phyloP scores from a whole-genome alignment of 768 basidiomycete genomes.

The Boletus pseudo-olivaceus region DNA sequence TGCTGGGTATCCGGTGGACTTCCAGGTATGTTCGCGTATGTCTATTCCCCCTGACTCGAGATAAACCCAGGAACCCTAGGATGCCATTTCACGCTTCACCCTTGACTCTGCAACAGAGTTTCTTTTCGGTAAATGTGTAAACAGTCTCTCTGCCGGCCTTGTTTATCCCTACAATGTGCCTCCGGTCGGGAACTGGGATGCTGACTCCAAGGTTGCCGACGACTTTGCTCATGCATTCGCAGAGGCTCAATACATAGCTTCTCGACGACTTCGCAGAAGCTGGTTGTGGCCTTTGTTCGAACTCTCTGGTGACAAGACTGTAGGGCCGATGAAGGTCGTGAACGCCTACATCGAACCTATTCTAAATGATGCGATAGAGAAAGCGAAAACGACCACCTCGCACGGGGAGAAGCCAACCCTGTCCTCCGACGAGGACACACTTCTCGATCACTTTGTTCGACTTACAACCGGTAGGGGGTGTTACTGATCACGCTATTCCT shows the following conservation, averaged over 20 bases:
- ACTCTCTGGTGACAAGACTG: conserved; percentile 44
- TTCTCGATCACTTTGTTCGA: conserved; percentile 55
- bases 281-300: conserved; percentile 55
- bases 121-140: conserved; percentile 57
- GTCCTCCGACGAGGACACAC: conserved; percentile 41
- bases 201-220: conserved; percentile 33
- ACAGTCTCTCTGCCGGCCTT: conserved; percentile 48
- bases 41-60: not conserved
- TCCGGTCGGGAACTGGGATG: conserved; percentile 15
- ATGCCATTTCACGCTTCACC: conserved; percentile 59
- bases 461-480: conserved; percentile 38
- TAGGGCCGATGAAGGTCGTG: conserved; percentile 49
- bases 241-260: conserved; percentile 43
- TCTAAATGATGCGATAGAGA: conserved; percentile 41
- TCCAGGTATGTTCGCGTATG: conserved; percentile 39
- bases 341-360: conserved; percentile 50
- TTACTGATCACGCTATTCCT: conserved; percentile 20
- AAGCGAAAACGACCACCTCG: conserved; percentile 29
- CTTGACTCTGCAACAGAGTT: conserved; percentile 67
- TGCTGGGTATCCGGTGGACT: conserved; percentile 53
- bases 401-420: conserved; percentile 23
- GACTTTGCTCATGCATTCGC: conserved; percentile 49
- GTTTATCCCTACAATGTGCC: conserved; percentile 48
- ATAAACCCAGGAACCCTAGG: conserved; percentile 30
- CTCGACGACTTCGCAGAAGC: conserved; percentile 41